A percentile compares a stretch with the other conserved stretches of the same genome.
Evolutionary conservation across 768 basidiomycete genomes (phyloP).

Genomic region (Dictyophora rubrovolvata): DNA sequence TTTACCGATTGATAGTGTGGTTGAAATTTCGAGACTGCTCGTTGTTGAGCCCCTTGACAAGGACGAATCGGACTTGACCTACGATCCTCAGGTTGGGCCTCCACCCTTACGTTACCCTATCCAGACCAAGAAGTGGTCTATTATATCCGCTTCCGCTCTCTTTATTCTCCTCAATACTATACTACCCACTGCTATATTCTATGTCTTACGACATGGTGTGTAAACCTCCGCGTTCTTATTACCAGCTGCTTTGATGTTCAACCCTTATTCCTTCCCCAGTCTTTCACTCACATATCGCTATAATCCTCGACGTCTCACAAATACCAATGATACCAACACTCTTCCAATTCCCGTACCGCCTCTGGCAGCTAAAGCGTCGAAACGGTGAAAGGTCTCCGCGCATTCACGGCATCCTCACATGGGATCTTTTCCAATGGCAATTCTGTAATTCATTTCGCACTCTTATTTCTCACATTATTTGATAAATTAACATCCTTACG

Average conservation of each 20-base stretch:
- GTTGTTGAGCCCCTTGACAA: background rate
- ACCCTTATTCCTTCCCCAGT: background rate
- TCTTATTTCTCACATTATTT: background rate
- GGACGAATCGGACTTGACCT: background rate
- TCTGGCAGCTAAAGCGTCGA: background rate
- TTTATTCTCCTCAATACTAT: background rate
- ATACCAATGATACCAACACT: background rate
- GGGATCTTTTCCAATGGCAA: slow-evolving; percentile 1
- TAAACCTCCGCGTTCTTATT: background rate
- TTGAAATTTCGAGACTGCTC: background rate
- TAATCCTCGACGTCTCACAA: background rate
- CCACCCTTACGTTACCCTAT: background rate
- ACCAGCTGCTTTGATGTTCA: background rate
- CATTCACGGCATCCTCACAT: background rate
- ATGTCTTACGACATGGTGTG: background rate
- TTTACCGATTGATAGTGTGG: background rate
- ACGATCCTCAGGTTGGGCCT: background rate
- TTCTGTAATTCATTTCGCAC: background rate
- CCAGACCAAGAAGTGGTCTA: background rate
- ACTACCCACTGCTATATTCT: background rate
- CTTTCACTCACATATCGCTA: background rate
- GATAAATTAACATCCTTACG: background rate
- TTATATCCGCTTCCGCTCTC: background rate
- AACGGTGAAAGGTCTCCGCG: background rate
- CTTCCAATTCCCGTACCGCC: background rate